Evolutionary conservation across 495 filamentous ascomycete genomes (phyloP).

Genomic region (Annulohypoxylon maeteangense): DNA sequence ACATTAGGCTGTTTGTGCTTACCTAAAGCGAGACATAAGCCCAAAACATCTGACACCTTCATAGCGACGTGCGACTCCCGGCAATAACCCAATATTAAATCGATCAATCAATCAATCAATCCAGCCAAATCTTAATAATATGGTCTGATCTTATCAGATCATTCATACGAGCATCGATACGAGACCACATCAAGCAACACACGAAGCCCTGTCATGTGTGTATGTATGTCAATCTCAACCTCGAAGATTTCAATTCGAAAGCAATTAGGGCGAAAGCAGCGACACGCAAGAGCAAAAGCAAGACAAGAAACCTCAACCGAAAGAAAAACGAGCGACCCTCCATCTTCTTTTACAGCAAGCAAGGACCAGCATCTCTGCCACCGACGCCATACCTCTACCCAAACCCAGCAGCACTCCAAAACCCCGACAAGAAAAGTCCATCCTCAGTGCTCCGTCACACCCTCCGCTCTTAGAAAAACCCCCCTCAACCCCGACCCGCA

Average conservation of each 20-base stretch:
- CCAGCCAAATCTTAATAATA: neutral
- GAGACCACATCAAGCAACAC: conserved; percentile 11
- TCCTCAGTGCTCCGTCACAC: neutral
- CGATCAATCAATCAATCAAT: neutral
- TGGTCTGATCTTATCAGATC: neutral
- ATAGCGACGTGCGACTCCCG: neutral
- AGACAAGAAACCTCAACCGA: neutral
- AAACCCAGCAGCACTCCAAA: neutral
- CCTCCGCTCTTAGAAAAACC: neutral
- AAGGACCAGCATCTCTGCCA: neutral
- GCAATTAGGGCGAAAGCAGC: neutral
- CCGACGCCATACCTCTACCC: neutral
- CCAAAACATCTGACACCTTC: conserved; percentile 4
- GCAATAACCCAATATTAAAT: neutral
- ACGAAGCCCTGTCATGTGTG: neutral
- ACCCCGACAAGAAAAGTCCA: neutral
- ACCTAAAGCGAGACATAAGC: conserved; percentile 27
- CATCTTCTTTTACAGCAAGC: conserved; percentile 18
- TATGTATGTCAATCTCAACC: neutral
- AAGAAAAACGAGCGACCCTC: neutral
- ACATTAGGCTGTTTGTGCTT: conserved; percentile 3
- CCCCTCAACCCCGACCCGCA: neutral
- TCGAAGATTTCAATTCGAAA: neutral
- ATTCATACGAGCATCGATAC: conserved; percentile 1
- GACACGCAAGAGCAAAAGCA: neutral